Percentiles rank a stretch among this genome's conserved stretches.
Evolutionary conservation across 352 stramenopile species (phyloP).

Genomic region (Phytophthora kernoviae): DNA sequence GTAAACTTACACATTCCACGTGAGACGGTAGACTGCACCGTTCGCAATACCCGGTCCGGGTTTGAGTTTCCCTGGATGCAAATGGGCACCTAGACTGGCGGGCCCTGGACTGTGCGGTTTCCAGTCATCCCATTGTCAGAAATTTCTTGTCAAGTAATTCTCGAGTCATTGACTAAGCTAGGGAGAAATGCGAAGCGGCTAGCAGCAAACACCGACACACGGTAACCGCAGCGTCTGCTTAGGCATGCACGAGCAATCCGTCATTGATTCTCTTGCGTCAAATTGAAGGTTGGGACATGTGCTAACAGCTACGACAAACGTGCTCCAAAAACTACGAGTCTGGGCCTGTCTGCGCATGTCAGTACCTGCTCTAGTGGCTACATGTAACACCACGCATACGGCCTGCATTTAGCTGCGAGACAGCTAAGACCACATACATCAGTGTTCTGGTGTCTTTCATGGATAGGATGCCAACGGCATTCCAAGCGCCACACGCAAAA

Average conservation of each 20-base stretch:
- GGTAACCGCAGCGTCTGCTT: constrained; percentile 19
- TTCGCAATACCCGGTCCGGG: constrained; percentile 6
- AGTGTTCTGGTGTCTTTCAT: background rate
- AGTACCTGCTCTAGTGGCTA: too few relatives aligned
- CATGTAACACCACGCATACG: too few relatives aligned
- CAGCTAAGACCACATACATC: too few relatives aligned
- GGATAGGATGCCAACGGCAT: constrained; percentile 27
- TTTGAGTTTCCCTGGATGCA: constrained; percentile 13
- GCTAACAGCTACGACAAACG: background rate
- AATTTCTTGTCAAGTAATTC: constrained; percentile 22
- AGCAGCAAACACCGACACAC: constrained; percentile 3
- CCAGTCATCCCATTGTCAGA: background rate
- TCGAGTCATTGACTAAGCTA: constrained; percentile 22
- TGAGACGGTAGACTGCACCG: too few relatives aligned
- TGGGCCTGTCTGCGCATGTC: too few relatives aligned
- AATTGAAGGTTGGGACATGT: background rate
- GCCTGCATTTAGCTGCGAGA: constrained; percentile 22
- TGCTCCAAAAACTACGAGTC: too few relatives aligned
- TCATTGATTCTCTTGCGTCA: background rate
- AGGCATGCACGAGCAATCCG: background rate
- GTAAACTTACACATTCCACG: too few relatives aligned
- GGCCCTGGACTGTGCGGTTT: background rate
- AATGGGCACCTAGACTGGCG: background rate
- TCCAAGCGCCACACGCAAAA: constrained; percentile 22
- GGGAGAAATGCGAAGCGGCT: constrained; percentile 14